Percentiles rank a stretch among this genome's conserved stretches.
Conservation (phyloP, 208 protist species). For the Trypanosoma mega region DNA sequence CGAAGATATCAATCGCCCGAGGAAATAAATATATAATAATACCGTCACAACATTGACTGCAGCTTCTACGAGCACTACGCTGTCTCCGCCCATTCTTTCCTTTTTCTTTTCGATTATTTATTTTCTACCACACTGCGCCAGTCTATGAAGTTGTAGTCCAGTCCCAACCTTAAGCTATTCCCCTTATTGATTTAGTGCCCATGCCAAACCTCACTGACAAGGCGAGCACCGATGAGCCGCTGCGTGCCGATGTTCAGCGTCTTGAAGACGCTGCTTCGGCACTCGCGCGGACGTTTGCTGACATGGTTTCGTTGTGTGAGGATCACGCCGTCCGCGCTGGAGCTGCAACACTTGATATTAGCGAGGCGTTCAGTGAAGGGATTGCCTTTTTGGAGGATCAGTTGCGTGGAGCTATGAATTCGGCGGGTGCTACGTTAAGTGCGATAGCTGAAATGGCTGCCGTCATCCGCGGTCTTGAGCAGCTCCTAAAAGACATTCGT, state of each 20-base stretch:
- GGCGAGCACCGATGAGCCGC: not conserved
- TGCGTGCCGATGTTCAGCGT: not conserved
- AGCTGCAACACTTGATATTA: slow-evolving; percentile 8
- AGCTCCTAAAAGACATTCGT: slow-evolving; percentile 9
- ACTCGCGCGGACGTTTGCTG: not conserved
- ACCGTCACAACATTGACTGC: too few species aligned
- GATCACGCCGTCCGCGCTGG: not conserved
- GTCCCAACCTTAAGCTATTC: too few species aligned
- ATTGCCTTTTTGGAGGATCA: slow-evolving; percentile 4
- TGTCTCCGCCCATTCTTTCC: too few species aligned
- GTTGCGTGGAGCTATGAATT: slow-evolving; percentile 12
- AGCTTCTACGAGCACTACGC: too few species aligned
- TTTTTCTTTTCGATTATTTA: too few species aligned
- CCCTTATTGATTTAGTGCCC: too few species aligned
- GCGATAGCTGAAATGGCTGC: slow-evolving; percentile 4
- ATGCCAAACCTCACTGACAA: too few species aligned
- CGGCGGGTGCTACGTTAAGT: not conserved
- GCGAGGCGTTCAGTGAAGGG: not conserved
- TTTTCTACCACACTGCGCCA: too few species aligned
- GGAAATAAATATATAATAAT: too few species aligned
- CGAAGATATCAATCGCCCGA: too few species aligned
- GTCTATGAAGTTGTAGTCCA: too few species aligned
- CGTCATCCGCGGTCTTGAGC: slow-evolving; percentile 9
- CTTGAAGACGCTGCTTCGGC: not conserved
- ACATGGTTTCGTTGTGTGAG: slow-evolving; percentile 7